phyloP scores from a whole-genome alignment of 768 basidiomycete genomes.

The Cubamyces lactineus region DNA sequence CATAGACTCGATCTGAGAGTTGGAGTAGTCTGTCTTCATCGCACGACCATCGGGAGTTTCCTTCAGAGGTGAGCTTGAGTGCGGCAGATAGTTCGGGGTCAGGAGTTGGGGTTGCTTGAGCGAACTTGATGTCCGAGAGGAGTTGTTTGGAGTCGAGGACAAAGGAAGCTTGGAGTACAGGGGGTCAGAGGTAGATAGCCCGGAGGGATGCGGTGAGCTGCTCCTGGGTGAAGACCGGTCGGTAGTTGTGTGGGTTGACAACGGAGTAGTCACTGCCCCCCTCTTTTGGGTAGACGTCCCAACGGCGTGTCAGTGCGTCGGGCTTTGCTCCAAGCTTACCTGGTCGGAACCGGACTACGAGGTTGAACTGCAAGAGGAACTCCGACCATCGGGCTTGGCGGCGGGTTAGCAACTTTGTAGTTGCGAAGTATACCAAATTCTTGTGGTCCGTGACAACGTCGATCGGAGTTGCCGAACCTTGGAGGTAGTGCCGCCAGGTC shows the following conservation, averaged over 20 bases:
- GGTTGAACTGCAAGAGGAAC: slow-evolving; percentile 31
- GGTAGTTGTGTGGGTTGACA: slow-evolving; percentile 27
- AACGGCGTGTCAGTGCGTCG: slow-evolving; percentile 27
- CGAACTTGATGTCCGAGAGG: slow-evolving; percentile 22
- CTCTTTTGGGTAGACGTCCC: slow-evolving; percentile 31
- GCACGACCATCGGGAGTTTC: slow-evolving; percentile 3
- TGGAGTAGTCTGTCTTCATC: slow-evolving; percentile 15
- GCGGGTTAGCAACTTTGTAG: slow-evolving; percentile 35
- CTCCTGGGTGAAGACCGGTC: slow-evolving; percentile 25
- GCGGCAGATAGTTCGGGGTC: slow-evolving; percentile 11
- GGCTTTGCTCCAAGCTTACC: slow-evolving; percentile 11
- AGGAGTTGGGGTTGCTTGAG: neutral
- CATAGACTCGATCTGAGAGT: slow-evolving; percentile 24
- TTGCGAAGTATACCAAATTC: slow-evolving; percentile 43
- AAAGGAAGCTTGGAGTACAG: slow-evolving; percentile 25
- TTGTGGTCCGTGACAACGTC: slow-evolving; percentile 40
- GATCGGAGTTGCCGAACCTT: slow-evolving; percentile 23
- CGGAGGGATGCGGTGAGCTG: slow-evolving; percentile 27
- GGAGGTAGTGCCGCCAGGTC: slow-evolving; percentile 31
- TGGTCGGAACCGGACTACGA: slow-evolving; percentile 17
- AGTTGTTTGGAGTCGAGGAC: slow-evolving; percentile 29
- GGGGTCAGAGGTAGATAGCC: slow-evolving; percentile 19
- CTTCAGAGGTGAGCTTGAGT: neutral
- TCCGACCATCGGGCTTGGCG: slow-evolving; percentile 43
- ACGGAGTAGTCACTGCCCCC: slow-evolving; percentile 29